Evolutionary conservation across 129 eudicot genomes (phyloP).

Genomic region (Flaveria linearis): DNA sequence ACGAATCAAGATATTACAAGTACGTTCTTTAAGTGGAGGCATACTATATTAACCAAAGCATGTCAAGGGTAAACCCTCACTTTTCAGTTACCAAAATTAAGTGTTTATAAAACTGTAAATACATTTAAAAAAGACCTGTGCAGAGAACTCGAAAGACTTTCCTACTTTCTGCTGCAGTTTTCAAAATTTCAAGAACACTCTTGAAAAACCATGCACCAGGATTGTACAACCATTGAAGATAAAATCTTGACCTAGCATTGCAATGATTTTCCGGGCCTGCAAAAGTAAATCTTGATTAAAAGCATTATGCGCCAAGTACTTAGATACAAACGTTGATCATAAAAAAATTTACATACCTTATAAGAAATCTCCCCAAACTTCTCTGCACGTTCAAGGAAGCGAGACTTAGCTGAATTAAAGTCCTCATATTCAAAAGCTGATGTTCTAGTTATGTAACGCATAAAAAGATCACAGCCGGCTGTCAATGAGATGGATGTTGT

Average conservation of each 20-base stretch:
- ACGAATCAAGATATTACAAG: too few relatives aligned
- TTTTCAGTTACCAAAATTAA: neutral
- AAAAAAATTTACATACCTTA: constrained; percentile 51
- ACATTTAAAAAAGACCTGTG: constrained; percentile 59
- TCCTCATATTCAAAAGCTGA: constrained; percentile 91
- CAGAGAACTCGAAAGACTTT: constrained; percentile 85
- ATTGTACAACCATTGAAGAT: constrained; percentile 98
- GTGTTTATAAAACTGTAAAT: neutral
- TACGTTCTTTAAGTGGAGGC: too few relatives aligned
- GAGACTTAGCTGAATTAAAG: constrained; percentile 85
- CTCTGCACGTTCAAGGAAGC: constrained; percentile 97
- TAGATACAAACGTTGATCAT: neutral
- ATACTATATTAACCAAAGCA: neutral
- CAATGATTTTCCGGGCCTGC: constrained; percentile 91
- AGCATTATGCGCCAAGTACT: neutral
- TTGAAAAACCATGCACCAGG: constrained; percentile 94
- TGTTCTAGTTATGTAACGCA: constrained; percentile 97
- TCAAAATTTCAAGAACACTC: constrained; percentile 86
- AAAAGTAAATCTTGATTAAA: constrained; percentile 12
- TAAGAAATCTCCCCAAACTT: constrained; percentile 94
- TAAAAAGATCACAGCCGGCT: constrained; percentile 97
- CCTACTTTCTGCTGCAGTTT: constrained; percentile 75
- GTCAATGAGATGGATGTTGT: constrained; percentile 92
- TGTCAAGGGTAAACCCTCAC: neutral
- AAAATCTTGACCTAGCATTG: constrained; percentile 93